Evolutionary conservation across 2,329 filamentous ascomycete species (phyloP).

Genomic region (Colletotrichum limetticola): DNA sequence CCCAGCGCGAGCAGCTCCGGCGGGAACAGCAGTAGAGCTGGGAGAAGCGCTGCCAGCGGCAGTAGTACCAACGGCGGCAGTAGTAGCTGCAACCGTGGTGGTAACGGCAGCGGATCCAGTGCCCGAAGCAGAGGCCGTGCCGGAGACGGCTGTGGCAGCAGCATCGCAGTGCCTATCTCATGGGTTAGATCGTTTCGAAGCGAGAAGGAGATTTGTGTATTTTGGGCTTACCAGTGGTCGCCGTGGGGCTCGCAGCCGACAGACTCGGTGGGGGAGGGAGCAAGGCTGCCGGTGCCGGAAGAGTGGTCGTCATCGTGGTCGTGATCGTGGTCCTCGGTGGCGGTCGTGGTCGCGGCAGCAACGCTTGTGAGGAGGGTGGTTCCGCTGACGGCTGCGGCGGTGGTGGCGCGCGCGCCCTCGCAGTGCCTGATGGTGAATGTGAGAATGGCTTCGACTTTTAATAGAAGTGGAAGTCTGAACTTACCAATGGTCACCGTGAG

Average conservation of each 20-base stretch:
- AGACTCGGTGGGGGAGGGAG: slow-evolving; percentile 49
- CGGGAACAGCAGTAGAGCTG: slow-evolving; percentile 34
- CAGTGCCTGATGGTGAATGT: slow-evolving; percentile 12
- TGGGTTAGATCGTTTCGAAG: neutral
- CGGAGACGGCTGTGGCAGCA: neutral
- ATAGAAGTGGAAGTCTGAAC: neutral
- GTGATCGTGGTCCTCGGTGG: slow-evolving; percentile 27
- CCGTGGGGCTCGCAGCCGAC: slow-evolving; percentile 49
- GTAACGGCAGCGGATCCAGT: neutral
- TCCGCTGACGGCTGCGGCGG: neutral
- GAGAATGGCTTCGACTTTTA: neutral
- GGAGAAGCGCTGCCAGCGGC: slow-evolving; percentile 57
- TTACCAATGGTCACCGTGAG: slow-evolving; percentile 52
- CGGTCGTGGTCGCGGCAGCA: slow-evolving; percentile 1
- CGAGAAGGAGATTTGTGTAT: too few species aligned
- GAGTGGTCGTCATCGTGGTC: slow-evolving; percentile 27
- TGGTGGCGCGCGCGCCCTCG: slow-evolving; percentile 29
- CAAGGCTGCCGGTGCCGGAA: slow-evolving; percentile 36
- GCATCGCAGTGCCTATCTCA: slow-evolving; percentile 31
- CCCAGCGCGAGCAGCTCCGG: slow-evolving; percentile 20
- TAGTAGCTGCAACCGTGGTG: neutral
- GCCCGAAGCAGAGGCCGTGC: neutral
- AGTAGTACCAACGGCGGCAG: slow-evolving; percentile 3
- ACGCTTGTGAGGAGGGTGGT: slow-evolving; percentile 5
- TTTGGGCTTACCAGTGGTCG: slow-evolving; percentile 48